Conservation (phyloP, 2,329 filamentous ascomycete genomes). For the Metarhizium robertsii region DNA sequence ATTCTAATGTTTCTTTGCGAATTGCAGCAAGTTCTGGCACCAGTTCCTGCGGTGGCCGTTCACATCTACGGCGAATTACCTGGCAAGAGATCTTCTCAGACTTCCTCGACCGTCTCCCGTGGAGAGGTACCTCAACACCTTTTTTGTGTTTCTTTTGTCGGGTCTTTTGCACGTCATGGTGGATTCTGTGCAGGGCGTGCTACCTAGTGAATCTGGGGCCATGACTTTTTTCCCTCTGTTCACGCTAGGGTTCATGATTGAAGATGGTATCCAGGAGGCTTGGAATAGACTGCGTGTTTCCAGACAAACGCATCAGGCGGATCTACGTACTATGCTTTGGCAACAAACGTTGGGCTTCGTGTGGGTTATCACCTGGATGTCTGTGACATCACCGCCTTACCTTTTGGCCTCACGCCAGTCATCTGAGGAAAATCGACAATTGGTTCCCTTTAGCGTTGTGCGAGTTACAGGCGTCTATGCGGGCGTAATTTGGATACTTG, state of each 20-base stretch:
- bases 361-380: constrained; percentile 1
- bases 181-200: not conserved
- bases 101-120: not conserved
- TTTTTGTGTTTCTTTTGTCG: not conserved
- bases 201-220: not conserved
- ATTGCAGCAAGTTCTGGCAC: not conserved
- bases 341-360: not conserved
- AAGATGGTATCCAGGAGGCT: not conserved
- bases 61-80: not conserved
- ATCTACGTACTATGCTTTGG: too few species aligned
- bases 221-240: not conserved
- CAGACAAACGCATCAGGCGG: too few species aligned
- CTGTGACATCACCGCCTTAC: not conserved
- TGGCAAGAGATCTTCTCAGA: not conserved
- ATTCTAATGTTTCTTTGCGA: not conserved
- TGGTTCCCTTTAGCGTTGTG: not conserved
- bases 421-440: not conserved
- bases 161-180: not conserved
- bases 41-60: not conserved
- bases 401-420: not conserved
- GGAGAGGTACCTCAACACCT: not conserved
- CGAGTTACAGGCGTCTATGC: not conserved
- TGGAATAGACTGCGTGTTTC: not conserved
- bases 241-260: not conserved
- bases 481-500: not conserved